Evolutionary conservation across 148 eudicot species (phyloP).

Genomic region (Fagopyrum tataricum): DNA sequence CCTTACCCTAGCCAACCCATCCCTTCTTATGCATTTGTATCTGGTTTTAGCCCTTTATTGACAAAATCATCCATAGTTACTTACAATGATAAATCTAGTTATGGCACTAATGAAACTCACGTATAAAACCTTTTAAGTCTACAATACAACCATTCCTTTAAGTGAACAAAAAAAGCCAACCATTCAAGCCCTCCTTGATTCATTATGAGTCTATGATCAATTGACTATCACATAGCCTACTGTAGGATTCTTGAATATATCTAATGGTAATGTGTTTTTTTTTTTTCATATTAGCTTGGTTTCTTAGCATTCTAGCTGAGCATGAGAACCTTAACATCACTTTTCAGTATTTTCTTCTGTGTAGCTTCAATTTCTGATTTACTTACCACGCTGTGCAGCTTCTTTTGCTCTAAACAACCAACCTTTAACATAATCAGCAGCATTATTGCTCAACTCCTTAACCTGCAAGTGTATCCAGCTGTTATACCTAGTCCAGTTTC

Average conservation of each 20-base stretch:
- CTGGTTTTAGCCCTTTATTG: neutral
- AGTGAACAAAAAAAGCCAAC: neutral
- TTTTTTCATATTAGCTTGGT: neutral
- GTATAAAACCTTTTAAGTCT: neutral
- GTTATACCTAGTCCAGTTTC: neutral
- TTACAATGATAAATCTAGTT: neutral
- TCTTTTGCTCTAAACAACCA: conserved; percentile 68
- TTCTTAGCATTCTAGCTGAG: neutral
- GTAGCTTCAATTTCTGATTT: neutral
- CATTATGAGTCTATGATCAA: neutral
- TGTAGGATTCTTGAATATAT: neutral
- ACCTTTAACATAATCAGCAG: conserved; percentile 48
- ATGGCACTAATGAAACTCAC: neutral
- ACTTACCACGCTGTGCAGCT: conserved; percentile 61
- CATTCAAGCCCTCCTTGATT: neutral
- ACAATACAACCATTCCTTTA: neutral
- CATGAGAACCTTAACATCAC: neutral
- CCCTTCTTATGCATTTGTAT: neutral
- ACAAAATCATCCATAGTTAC: neutral
- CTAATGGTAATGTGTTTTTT: neutral
- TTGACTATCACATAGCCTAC: neutral
- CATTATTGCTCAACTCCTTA: conserved; percentile 46
- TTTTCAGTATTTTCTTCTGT: neutral
- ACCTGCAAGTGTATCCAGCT: conserved; percentile 33
- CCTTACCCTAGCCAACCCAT: neutral